phyloP scores from a whole-genome alignment of 257 asterid species.

The Schizonepeta tenuifolia region DNA sequence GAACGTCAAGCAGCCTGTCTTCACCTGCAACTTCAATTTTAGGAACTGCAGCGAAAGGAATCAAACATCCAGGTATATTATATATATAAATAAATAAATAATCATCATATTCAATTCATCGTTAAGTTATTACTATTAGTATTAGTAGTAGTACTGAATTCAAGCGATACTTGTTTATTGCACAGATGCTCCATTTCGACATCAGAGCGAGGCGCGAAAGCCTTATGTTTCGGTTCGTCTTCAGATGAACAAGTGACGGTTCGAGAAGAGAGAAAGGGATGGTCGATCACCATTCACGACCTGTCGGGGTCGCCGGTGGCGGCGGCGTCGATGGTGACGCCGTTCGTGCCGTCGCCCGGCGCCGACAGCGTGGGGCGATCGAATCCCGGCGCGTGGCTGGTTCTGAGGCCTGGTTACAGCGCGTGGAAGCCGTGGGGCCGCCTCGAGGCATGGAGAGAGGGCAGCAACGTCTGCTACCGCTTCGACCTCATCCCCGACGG shows the following conservation, averaged over 20 bases:
- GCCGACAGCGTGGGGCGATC: slow-evolving; percentile 73
- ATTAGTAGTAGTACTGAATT: too few relatives aligned
- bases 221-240: slow-evolving; percentile 57
- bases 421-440: slow-evolving; percentile 99
- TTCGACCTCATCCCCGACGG: slow-evolving; percentile 93
- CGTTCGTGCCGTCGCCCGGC: slow-evolving; percentile 89
- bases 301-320: slow-evolving; percentile 97
- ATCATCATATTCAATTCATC: too few relatives aligned
- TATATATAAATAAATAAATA: too few relatives aligned
- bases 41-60: slow-evolving; percentile 64
- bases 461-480: slow-evolving; percentile 67
- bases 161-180: too few relatives aligned
- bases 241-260: slow-evolving; percentile 37
- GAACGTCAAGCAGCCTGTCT: slow-evolving; percentile 81
- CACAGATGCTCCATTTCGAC: slow-evolving; percentile 61
- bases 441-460: slow-evolving; percentile 90
- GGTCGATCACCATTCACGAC: slow-evolving; percentile 96
- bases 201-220: slow-evolving; percentile 64
- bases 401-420: slow-evolving; percentile 81
- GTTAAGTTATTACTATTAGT: too few relatives aligned
- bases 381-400: slow-evolving; percentile 97
- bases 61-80: slow-evolving; percentile 74
- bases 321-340: slow-evolving; percentile 96
- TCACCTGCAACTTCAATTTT: slow-evolving; percentile 86
- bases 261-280: slow-evolving; percentile 78